A percentile compares a stretch with the other conserved stretches of the same genome.
Conservation (phyloP, 2,329 filamentous ascomycete species). For the Pseudohalonectria lignicola region DNA sequence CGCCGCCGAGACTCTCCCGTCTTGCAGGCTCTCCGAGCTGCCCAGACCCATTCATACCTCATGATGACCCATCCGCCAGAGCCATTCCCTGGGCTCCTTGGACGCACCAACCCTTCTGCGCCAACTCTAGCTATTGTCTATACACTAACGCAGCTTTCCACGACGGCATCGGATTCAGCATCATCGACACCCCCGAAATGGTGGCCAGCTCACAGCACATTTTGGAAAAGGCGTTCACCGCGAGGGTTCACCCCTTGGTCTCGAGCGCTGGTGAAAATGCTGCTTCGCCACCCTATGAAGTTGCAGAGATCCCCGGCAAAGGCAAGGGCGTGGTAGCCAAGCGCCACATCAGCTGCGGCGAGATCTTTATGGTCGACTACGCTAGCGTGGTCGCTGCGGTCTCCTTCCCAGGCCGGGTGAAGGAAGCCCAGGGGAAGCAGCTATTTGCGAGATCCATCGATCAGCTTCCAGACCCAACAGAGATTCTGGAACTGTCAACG, state of each 20-base stretch:
- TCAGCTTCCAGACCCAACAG: slow-evolving; percentile 15
- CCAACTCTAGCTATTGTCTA: slow-evolving; percentile 12
- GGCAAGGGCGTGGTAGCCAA: slow-evolving; percentile 19
- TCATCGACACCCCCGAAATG: slow-evolving; percentile 18
- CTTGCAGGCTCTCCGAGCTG: not conserved
- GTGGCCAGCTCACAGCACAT: slow-evolving; percentile 15
- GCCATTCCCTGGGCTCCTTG: slow-evolving; percentile 14
- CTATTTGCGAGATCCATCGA: slow-evolving; percentile 17
- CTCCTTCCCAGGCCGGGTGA: slow-evolving; percentile 18
- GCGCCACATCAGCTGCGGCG: slow-evolving; percentile 14
- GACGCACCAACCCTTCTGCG: slow-evolving; percentile 15
- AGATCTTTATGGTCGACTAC: slow-evolving; percentile 18
- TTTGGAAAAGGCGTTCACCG: slow-evolving; percentile 11
- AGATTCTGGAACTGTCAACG: slow-evolving; percentile 15
- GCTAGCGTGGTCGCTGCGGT: slow-evolving; percentile 16
- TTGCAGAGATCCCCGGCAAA: slow-evolving; percentile 17
- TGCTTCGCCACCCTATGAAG: slow-evolving; percentile 12
- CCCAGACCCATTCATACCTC: too few relatives aligned
- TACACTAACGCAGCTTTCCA: slow-evolving; percentile 11
- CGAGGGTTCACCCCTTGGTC: not conserved
- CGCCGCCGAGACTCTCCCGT: not conserved
- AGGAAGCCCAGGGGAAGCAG: slow-evolving; percentile 15
- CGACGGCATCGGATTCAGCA: slow-evolving; percentile 7
- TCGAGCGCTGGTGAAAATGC: slow-evolving; percentile 4
- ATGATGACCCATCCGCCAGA: too few relatives aligned